Evolutionary conservation across 164 flowering plant species (phyloP).

Genomic region (Vitis labrusca): DNA sequence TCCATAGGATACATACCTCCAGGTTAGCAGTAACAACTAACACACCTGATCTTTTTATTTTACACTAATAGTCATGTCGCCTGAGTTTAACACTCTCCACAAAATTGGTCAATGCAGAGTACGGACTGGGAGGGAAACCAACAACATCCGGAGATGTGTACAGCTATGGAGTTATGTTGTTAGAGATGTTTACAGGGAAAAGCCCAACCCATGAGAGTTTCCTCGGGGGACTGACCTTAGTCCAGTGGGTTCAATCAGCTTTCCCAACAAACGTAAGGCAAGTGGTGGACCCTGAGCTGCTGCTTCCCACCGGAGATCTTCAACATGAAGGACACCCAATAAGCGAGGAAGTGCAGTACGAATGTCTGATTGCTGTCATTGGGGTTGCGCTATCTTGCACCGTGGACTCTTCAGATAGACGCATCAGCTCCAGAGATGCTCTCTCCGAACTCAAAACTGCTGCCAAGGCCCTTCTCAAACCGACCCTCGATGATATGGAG

Average conservation of each 20-base stretch:
- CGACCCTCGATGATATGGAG: too few relatives aligned
- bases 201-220: conserved; percentile 38
- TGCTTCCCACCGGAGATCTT: background rate
- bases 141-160: conserved; percentile 47
- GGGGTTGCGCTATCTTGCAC: conserved; percentile 37
- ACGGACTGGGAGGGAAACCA: conserved; percentile 37
- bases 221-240: conserved; percentile 23
- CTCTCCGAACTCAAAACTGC: conserved; percentile 18
- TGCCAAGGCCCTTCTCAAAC: conserved; percentile 10
- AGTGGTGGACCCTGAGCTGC: conserved; percentile 33
- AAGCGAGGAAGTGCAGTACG: background rate
- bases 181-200: conserved; percentile 39
- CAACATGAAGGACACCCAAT: background rate
- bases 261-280: conserved; percentile 20
- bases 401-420: conserved; percentile 15
- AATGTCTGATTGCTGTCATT: conserved; percentile 20
- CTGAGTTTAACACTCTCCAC: background rate
- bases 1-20: conserved; percentile 50
- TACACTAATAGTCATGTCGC: too few relatives aligned
- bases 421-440: conserved; percentile 35
- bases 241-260: conserved; percentile 32
- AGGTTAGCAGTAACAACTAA: conserved; percentile 23
- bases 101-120: conserved; percentile 27
- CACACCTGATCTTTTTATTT: too few relatives aligned
- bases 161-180: conserved; percentile 38